These are phyloP conservation scores for Colletotrichum higginsianum DNA, from an alignment of 2,329 filamentous ascomycete genomes.

Conservation along the genomic window DNA sequence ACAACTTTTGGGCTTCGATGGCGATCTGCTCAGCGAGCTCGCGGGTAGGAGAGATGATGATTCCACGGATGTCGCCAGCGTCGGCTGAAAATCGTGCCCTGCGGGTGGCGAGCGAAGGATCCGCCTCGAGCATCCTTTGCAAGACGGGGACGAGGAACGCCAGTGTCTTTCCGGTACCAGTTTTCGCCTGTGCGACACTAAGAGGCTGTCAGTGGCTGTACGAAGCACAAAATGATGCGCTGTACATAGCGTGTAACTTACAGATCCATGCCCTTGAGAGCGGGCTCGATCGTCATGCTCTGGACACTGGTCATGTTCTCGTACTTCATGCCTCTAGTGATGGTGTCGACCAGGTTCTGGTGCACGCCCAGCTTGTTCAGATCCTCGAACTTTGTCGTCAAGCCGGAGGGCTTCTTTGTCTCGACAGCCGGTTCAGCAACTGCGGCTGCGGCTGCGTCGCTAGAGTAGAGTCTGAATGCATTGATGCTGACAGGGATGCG, in stretches of 20 bases:
- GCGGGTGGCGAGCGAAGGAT: constrained; percentile 72
- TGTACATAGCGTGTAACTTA: constrained; percentile 63
- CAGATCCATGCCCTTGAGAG: constrained; percentile 86
- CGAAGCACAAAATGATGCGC: constrained; percentile 12
- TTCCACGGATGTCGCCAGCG: constrained; percentile 75
- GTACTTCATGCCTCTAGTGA: constrained; percentile 82
- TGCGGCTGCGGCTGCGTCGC: constrained; percentile 52
- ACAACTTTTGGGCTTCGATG: constrained; percentile 81
- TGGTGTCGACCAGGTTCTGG: constrained; percentile 74
- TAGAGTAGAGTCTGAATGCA: constrained; percentile 55
- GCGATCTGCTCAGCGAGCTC: constrained; percentile 87
- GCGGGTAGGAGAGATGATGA: constrained; percentile 84
- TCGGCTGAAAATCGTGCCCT: constrained; percentile 53
- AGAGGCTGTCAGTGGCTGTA: constrained; percentile 44
- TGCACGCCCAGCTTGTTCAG: constrained; percentile 69
- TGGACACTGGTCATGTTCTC: constrained; percentile 95
- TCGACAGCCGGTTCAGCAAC: constrained; percentile 37
- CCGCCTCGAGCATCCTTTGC: constrained; percentile 79
- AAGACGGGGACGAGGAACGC: constrained; percentile 91
- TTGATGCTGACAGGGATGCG: constrained; percentile 29
- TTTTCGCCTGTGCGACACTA: constrained; percentile 94
- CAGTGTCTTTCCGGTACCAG: constrained; percentile 96
- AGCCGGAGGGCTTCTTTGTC: constrained; percentile 43
- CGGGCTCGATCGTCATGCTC: constrained; percentile 83
- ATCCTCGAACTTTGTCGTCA: constrained; percentile 55